Evolutionary conservation across 2,329 filamentous ascomycete species (phyloP).

Genomic region (Colletotrichum sidae): DNA sequence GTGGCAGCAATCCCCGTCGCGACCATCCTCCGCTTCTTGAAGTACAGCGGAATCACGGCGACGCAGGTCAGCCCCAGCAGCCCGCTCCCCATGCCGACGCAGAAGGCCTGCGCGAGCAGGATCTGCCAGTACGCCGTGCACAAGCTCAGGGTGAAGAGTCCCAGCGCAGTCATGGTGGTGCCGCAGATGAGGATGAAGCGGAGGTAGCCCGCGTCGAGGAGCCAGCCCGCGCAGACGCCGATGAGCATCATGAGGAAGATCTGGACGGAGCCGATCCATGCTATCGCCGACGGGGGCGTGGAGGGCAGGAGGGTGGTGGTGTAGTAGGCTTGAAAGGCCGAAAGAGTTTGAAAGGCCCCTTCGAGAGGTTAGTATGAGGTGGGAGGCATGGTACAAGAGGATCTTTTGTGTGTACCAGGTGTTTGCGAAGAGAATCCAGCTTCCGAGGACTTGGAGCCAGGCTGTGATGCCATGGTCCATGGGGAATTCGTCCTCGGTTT

Average conservation of each 20-base stretch:
- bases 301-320: slow-evolving; percentile 42
- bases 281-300: slow-evolving; percentile 43
- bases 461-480: slow-evolving; percentile 49
- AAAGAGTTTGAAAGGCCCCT: slow-evolving; percentile 59
- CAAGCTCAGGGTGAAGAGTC: slow-evolving; percentile 56
- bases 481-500: neutral
- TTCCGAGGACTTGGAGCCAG: slow-evolving; percentile 61
- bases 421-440: slow-evolving; percentile 62
- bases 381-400: neutral
- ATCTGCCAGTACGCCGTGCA: slow-evolving; percentile 57
- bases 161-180: slow-evolving; percentile 55
- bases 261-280: slow-evolving; percentile 61
- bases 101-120: slow-evolving; percentile 57
- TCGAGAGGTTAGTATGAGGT: neutral
- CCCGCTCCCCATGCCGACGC: slow-evolving; percentile 57
- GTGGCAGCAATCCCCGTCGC: slow-evolving; percentile 49
- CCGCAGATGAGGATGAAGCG: slow-evolving; percentile 54
- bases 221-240: slow-evolving; percentile 56
- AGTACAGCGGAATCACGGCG: slow-evolving; percentile 49
- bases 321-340: slow-evolving; percentile 66
- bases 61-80: slow-evolving; percentile 52
- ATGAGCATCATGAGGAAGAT: slow-evolving; percentile 57
- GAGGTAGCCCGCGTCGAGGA: slow-evolving; percentile 61
- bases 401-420: slow-evolving; percentile 43
- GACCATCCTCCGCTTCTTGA: slow-evolving; percentile 42